phyloP scores from a whole-genome alignment of 2,329 filamentous ascomycete species.

The Penicillium concentricum region DNA sequence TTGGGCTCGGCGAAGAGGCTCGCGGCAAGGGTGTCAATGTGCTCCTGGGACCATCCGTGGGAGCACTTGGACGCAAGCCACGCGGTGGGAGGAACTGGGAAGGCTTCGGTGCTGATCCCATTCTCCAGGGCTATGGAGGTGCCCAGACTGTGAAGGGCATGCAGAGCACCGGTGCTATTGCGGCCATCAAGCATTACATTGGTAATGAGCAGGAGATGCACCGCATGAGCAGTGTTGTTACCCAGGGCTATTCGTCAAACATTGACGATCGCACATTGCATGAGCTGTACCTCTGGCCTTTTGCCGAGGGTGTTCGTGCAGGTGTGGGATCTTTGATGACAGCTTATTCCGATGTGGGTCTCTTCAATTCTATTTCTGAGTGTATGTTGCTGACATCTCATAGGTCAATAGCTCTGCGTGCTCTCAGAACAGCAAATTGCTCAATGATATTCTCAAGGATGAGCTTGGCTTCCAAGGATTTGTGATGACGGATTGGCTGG shows the following conservation, averaged over 20 bases:
- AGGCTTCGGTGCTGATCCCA: conserved; percentile 68
- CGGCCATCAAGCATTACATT: conserved; percentile 58
- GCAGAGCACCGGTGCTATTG: conserved; percentile 57
- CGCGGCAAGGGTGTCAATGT: conserved; percentile 72
- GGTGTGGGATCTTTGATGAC: conserved; percentile 49
- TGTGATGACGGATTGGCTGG: conserved; percentile 69
- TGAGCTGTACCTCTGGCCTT: conserved; percentile 50
- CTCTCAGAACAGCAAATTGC: conserved; percentile 66
- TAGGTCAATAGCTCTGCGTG: conserved; percentile 65
- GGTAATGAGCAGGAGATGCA: conserved; percentile 49
- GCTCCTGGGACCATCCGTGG: conserved; percentile 68
- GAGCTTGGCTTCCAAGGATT: conserved; percentile 72
- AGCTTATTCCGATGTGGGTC: conserved; percentile 43
- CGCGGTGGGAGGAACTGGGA: conserved; percentile 75
- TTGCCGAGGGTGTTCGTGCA: conserved; percentile 50
- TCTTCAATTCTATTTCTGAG: neutral
- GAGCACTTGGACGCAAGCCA: conserved; percentile 69
- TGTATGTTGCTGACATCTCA: neutral
- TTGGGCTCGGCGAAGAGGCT: conserved; percentile 69
- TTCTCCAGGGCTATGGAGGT: conserved; percentile 57
- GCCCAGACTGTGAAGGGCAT: conserved; percentile 57
- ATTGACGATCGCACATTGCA: conserved; percentile 53
- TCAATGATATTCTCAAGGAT: conserved; percentile 70
- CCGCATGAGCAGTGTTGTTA: conserved; percentile 49
- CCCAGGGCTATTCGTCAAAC: conserved; percentile 47